Conservation (phyloP, 805 yeast species). For the Candida coleopterorum region DNA sequence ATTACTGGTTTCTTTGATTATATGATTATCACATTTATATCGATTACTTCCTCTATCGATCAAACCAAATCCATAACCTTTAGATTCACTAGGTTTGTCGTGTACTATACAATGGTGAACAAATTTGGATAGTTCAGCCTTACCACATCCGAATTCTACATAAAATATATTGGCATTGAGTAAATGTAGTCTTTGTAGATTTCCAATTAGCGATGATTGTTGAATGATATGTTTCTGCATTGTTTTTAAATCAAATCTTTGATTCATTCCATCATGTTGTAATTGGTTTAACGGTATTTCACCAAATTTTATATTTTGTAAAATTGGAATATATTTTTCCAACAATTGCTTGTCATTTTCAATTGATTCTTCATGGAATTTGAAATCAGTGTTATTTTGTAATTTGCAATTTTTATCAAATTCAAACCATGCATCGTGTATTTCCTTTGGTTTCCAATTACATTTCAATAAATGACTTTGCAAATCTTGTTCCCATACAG, state of each 20-base stretch:
- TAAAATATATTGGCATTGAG: slow-evolving; percentile 35
- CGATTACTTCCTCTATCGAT: slow-evolving; percentile 76
- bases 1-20: slow-evolving; percentile 32
- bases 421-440: slow-evolving; percentile 47
- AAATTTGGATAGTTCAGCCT: slow-evolving; percentile 76
- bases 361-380: slow-evolving; percentile 7
- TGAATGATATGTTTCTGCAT: slow-evolving; percentile 71
- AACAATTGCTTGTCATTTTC: slow-evolving; percentile 6
- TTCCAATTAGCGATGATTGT: slow-evolving; percentile 76
- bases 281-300: slow-evolving; percentile 14
- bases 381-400: slow-evolving; percentile 9
- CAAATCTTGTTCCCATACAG: slow-evolving; percentile 59
- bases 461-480: slow-evolving; percentile 59
- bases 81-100: background rate
- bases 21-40: slow-evolving; percentile 72
- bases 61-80: slow-evolving; percentile 44
- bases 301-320: slow-evolving; percentile 13
- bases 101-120: slow-evolving; percentile 36
- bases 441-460: slow-evolving; percentile 37
- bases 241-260: slow-evolving; percentile 44
- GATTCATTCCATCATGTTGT: slow-evolving; percentile 26
- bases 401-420: slow-evolving; percentile 39
- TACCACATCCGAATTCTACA: slow-evolving; percentile 88
- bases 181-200: slow-evolving; percentile 42
- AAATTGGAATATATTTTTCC: slow-evolving; percentile 15